Base-by-base conservation (phyloP, 768 basidiomycete species). In the Agrocybe chaxingu region DNA sequence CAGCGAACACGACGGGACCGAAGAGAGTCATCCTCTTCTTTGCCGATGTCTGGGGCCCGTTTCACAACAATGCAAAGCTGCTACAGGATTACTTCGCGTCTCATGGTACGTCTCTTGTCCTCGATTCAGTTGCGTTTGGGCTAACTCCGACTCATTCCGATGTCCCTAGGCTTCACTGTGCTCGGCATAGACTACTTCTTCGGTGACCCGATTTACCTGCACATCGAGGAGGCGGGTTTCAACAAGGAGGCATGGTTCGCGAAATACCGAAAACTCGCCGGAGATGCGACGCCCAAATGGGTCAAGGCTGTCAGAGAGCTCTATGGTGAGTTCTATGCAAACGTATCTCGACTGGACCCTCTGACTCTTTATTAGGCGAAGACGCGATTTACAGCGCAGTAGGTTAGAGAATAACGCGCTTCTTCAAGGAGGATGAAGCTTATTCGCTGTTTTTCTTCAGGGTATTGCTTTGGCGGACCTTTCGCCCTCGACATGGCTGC, bases 81-180 rank as follows among this genome's bases (percentile, higher is more conserved):
- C 49, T 87, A 4, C 81, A 84, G 59, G 84, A 87, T 60, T 86
- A 77, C 57, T 83, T 79, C 53, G 84, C 85, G 1, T 67, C 76
- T 6, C 70, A 78, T 46, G 49, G 37, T 54, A 51, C 84, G 3
- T 65, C 74, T n/a, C 68, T 75, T 13, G 81, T 81, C 81, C 46
- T 1, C 63, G 13, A 12, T 44, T 24, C 29, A 47, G 16, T 13
- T 8, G n/a, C 12, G 11, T 13, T 18, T 45, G 8, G 40, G n/a
- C 7, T 12, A 16, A 42, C 29, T 43, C 4, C 5, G 29, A 18
- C 4, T 6, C 8, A 39, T 12, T 39, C 12, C 8, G 37, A 31
- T 6, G 49, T 39, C 35, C 16, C 31, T 45, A 85, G 84, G 84
- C 1, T 85, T 77, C 58, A 64, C 70, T 40, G 82, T 85, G 3